Percentiles rank a stretch among this genome's conserved stretches.
Evolutionary conservation across 1,284 basidiomycete species (phyloP).

Genomic region (Cryptococcus sp.): DNA sequence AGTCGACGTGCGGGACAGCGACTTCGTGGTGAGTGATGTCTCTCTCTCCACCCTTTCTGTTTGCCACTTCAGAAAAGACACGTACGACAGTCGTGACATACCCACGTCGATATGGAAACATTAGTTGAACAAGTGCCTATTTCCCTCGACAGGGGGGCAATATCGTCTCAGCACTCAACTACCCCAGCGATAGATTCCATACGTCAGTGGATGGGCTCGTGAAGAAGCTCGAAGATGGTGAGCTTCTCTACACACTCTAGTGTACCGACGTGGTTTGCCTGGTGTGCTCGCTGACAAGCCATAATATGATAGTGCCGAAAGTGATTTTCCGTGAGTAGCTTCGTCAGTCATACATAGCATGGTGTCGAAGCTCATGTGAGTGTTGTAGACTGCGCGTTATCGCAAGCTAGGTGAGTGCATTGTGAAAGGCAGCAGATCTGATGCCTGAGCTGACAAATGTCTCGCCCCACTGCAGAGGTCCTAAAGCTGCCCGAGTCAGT

Average conservation of each 20-base stretch:
- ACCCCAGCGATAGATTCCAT: conserved; percentile 46
- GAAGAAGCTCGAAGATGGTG: conserved; percentile 39
- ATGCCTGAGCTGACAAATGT: conserved; percentile 1
- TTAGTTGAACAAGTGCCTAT: not conserved
- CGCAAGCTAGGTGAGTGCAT: conserved; percentile 43
- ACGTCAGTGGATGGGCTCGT: conserved; percentile 42
- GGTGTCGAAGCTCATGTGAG: not conserved
- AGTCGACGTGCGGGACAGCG: conserved; percentile 51
- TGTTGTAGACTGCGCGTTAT: conserved; percentile 49
- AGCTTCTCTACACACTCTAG: conserved; percentile 1
- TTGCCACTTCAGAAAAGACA: no score
- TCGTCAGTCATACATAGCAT: not conserved
- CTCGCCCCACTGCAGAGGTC: conserved; percentile 33
- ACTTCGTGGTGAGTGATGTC: conserved; percentile 45
- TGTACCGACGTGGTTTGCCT: not conserved
- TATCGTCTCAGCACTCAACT: conserved; percentile 49
- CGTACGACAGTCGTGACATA: not conserved
- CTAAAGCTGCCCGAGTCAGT: conserved; percentile 50
- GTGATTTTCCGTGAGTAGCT: conserved; percentile 49
- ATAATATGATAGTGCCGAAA: conserved; percentile 35
- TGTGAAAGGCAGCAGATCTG: no score
- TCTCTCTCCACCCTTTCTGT: not conserved
- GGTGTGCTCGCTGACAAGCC: not conserved
- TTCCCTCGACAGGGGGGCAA: conserved; percentile 47
- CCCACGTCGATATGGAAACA: not conserved